Evolutionary conservation across 1,139 yeast genomes (phyloP).

Genomic region (Lodderomyces margitis): DNA sequence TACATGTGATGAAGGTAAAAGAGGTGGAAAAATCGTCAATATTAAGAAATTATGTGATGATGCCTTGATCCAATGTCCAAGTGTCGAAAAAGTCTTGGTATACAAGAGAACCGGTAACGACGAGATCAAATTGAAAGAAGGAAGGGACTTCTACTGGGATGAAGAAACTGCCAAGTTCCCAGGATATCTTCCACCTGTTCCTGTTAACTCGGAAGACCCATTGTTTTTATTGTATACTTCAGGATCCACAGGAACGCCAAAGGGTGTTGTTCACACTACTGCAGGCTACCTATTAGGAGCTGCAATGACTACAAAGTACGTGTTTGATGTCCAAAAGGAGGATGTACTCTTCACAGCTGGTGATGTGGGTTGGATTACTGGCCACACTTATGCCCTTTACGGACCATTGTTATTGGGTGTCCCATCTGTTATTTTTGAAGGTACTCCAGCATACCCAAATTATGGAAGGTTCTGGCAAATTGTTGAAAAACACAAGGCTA

Average conservation of each 20-base stretch:
- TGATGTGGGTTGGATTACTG: slow-evolving; percentile 99
- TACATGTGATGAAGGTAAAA: slow-evolving; percentile 94
- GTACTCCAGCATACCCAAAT: slow-evolving; percentile 97
- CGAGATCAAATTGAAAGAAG: slow-evolving; percentile 64
- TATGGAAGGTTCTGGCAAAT: slow-evolving; percentile 97
- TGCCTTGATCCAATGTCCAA: slow-evolving; percentile 75
- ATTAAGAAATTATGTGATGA: slow-evolving; percentile 95
- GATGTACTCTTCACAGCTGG: slow-evolving; percentile 96
- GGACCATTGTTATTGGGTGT: slow-evolving; percentile 91
- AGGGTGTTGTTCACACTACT: slow-evolving; percentile 95
- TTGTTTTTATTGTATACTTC: slow-evolving; percentile 91
- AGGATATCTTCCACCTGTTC: slow-evolving; percentile 82
- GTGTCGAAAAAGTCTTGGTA: slow-evolving; percentile 80
- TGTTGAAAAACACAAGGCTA: slow-evolving; percentile 87
- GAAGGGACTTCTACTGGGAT: slow-evolving; percentile 95
- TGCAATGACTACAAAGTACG: slow-evolving; percentile 88
- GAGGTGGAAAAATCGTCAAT: slow-evolving; percentile 92
- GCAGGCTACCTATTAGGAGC: slow-evolving; percentile 96
- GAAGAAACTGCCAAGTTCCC: slow-evolving; percentile 79
- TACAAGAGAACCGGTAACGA: slow-evolving; percentile 80
- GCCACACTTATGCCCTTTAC: slow-evolving; percentile 93
- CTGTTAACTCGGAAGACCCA: slow-evolving; percentile 91
- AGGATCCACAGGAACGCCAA: slow-evolving; percentile 97
- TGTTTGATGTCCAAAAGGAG: slow-evolving; percentile 85
- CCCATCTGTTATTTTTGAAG: slow-evolving; percentile 91